A percentile compares a stretch with the other conserved stretches of the same genome.
These are phyloP conservation scores for Phlebiopsis flavidoalba DNA, from an alignment of 768 basidiomycete genomes.

Conservation along the genomic window DNA sequence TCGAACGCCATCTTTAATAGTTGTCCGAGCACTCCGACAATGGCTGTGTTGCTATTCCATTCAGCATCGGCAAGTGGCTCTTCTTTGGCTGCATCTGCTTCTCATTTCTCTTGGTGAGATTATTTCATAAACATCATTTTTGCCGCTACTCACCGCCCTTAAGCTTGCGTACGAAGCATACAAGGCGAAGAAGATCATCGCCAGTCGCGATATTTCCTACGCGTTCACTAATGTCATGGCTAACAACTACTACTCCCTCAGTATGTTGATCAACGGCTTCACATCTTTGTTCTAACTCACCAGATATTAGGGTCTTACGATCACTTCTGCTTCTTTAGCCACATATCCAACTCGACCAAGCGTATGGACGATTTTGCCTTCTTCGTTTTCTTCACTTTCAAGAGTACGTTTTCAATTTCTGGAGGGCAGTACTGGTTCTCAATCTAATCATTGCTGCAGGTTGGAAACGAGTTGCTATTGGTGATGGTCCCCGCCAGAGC, in stretches of 20 bases:
- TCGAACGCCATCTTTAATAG: slow-evolving; percentile 85
- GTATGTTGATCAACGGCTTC: slow-evolving; percentile 40
- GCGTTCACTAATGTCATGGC: slow-evolving; percentile 98
- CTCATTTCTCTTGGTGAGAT: slow-evolving; percentile 86
- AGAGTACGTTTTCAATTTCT: slow-evolving; percentile 54
- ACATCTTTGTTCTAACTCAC: neutral
- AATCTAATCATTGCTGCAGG: slow-evolving; percentile 31
- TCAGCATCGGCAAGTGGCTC: slow-evolving; percentile 89
- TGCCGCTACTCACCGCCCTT: neutral
- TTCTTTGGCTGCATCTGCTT: slow-evolving; percentile 98
- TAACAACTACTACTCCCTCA: slow-evolving; percentile 92
- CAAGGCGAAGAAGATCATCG: slow-evolving; percentile 92
- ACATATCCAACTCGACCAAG: slow-evolving; percentile 94
- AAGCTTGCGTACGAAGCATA: slow-evolving; percentile 89
- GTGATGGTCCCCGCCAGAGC: slow-evolving; percentile 94
- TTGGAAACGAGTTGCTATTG: slow-evolving; percentile 83
- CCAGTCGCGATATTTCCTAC: slow-evolving; percentile 94
- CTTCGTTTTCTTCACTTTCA: slow-evolving; percentile 99
- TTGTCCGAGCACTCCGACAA: slow-evolving; percentile 48
- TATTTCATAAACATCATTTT: neutral
- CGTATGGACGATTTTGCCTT: slow-evolving; percentile 97
- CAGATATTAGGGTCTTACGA: slow-evolving; percentile 74
- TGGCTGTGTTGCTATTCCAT: slow-evolving; percentile 83
- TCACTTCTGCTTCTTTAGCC: slow-evolving; percentile 97
- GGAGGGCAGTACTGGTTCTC: neutral